A percentile compares a stretch with the other conserved stretches of the same genome.
phyloP scores from a whole-genome alignment of 2,329 filamentous ascomycete species.

The Sporothrix humicola region DNA sequence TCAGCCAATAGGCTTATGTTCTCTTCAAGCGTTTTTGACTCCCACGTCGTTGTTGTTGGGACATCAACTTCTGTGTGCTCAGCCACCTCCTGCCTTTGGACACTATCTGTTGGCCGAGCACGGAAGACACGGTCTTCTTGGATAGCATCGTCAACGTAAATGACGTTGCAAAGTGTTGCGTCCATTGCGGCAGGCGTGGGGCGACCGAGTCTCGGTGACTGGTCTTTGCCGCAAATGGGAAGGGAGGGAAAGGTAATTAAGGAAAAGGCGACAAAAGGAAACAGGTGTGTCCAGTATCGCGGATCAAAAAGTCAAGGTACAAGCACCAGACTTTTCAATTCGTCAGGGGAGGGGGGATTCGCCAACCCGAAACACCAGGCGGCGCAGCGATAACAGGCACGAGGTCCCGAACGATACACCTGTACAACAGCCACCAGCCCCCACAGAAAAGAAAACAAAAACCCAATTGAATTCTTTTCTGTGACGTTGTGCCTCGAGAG shows the following conservation, averaged over 20 bases:
- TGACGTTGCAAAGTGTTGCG: slow-evolving; percentile 61
- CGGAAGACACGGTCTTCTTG: slow-evolving; percentile 54
- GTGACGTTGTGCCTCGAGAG: slow-evolving; percentile 18
- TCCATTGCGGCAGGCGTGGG: slow-evolving; percentile 62
- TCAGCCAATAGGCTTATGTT: slow-evolving; percentile 58
- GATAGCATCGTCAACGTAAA: slow-evolving; percentile 64
- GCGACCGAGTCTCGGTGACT: slow-evolving; percentile 64
- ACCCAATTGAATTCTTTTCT: neutral
- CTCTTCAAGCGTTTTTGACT: slow-evolving; percentile 50
- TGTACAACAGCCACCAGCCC: slow-evolving; percentile 35
- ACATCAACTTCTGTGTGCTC: slow-evolving; percentile 14
- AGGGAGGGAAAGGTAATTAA: neutral
- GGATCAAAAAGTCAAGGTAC: neutral
- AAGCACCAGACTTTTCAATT: slow-evolving; percentile 26
- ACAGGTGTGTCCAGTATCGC: neutral
- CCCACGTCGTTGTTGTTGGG: slow-evolving; percentile 39
- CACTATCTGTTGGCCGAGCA: slow-evolving; percentile 40
- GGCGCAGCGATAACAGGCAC: slow-evolving; percentile 35
- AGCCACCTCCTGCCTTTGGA: slow-evolving; percentile 14
- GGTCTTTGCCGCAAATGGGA: slow-evolving; percentile 50
- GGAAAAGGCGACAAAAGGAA: neutral
- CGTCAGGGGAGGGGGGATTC: slow-evolving; percentile 33
- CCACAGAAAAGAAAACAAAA: slow-evolving; percentile 28
- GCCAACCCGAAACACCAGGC: slow-evolving; percentile 39
- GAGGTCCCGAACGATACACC: slow-evolving; percentile 32